phyloP scores from a whole-genome alignment of 1,284 basidiomycete species.

The Violaceomyces palustris region DNA sequence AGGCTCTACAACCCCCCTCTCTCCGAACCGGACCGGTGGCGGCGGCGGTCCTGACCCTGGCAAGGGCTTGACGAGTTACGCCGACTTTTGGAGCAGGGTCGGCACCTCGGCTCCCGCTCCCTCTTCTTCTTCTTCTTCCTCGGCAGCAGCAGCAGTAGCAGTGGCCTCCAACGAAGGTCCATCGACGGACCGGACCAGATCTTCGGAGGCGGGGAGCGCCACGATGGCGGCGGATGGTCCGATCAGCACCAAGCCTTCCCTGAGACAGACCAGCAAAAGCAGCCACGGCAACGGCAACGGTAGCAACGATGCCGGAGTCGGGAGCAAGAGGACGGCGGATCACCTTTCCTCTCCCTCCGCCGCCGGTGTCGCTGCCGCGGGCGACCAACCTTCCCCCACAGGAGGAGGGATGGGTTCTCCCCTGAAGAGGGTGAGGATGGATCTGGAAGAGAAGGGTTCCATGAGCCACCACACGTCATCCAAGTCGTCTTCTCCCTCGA shows the following conservation, averaged over 20 bases:
- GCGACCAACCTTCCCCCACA: neutral
- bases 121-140: too few species aligned
- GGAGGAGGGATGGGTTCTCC: conserved; percentile 4
- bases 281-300: conserved; percentile 7
- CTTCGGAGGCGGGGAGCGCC: conserved; percentile 4
- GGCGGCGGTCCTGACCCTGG: neutral
- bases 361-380: too few species aligned
- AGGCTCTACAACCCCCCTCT: conserved; percentile 4
- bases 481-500: too few species aligned
- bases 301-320: neutral
- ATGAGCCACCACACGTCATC: conserved; percentile 1
- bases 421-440: conserved; percentile 22
- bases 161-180: too few species aligned
- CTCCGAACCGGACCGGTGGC: conserved; percentile 1
- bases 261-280: conserved; percentile 13
- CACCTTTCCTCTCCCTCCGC: too few species aligned
- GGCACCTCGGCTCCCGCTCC: conserved; percentile 3
- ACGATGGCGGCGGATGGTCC: conserved; percentile 1
- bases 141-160: too few species aligned
- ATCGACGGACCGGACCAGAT: neutral
- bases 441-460: conserved; percentile 5
- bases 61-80: conserved; percentile 17
- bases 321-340: neutral
- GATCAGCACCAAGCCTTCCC: neutral
- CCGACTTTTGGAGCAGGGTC: conserved; percentile 37